Conservation (phyloP, 768 basidiomycete species). For the Gloeostereum incarnatum region DNA sequence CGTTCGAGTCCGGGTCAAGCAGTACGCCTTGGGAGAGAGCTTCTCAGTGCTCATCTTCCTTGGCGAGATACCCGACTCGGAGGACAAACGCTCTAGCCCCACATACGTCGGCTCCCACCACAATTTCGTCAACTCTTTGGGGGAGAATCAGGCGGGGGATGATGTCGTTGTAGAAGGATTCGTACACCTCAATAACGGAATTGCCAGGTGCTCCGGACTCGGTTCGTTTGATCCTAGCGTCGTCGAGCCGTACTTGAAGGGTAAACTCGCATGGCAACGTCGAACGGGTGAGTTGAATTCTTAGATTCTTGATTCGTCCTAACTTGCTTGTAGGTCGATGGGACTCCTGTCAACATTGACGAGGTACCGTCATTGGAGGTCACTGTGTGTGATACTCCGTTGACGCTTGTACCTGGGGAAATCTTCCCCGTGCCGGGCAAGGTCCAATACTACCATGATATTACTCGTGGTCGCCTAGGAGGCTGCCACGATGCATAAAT, state of each 20-base stretch:
- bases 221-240: constrained; percentile 24
- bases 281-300: constrained; percentile 21
- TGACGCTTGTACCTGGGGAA: constrained; percentile 7
- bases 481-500: background rate
- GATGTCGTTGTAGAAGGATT: constrained; percentile 30
- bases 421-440: constrained; percentile 11
- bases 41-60: too few species aligned
- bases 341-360: constrained; percentile 1
- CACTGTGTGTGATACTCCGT: constrained; percentile 5
- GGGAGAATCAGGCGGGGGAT: constrained; percentile 17
- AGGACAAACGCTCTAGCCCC: too few species aligned
- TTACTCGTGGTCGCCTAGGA: constrained; percentile 10
- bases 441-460: constrained; percentile 6
- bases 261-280: constrained; percentile 32
- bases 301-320: background rate
- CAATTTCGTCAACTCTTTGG: too few species aligned
- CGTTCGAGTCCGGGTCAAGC: too few species aligned
- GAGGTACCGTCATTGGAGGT: constrained; percentile 11
- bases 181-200: constrained; percentile 29
- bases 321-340: constrained; percentile 3
- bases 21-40: too few species aligned
- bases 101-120: too few species aligned
- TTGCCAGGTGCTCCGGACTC: constrained; percentile 19
- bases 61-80: too few species aligned
- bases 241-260: constrained; percentile 28